phyloP scores from a whole-genome alignment of 305 asterid genomes.

The Fraxinus paxiana region DNA sequence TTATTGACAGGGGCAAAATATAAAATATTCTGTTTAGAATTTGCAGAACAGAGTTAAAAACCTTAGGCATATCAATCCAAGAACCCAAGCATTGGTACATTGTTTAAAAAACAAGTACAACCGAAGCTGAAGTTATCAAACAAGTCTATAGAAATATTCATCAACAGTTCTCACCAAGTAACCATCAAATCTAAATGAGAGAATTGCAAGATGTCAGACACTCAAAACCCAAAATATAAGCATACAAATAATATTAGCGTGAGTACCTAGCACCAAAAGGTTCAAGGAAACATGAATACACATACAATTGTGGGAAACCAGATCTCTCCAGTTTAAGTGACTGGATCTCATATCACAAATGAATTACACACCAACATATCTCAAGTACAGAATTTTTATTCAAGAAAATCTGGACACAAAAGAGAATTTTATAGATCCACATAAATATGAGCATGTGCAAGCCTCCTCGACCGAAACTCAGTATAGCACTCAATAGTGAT shows the following conservation, averaged over 20 bases:
- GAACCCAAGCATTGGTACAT: constrained; percentile 8
- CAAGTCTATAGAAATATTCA: constrained; percentile 7
- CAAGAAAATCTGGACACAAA: constrained; percentile 9
- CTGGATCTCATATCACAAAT: constrained; percentile 2
- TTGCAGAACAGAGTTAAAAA: not conserved
- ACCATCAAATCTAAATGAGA: not conserved
- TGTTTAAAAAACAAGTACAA: not conserved
- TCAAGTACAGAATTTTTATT: not conserved
- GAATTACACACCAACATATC: constrained; percentile 12
- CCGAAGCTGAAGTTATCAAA: not conserved
- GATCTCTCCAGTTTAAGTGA: constrained; percentile 5
- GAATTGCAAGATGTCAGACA: not conserved
- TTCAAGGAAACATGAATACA: not conserved
- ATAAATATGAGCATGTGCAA: not conserved
- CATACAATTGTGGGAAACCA: not conserved
- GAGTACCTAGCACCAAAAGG: constrained; percentile 18
- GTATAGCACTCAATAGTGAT: not conserved
- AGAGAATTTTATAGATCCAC: constrained; percentile 17
- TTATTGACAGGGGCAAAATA: not conserved
- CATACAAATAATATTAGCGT: constrained; percentile 3
- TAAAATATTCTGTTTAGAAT: constrained; percentile 7
- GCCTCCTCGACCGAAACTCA: constrained; percentile 7
- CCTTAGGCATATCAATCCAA: not conserved
- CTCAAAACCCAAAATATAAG: constrained; percentile 12
- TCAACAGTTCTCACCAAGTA: constrained; percentile 8